Evolutionary conservation across 805 yeast species (phyloP), one percentile per base, ranked within the genome.

Genomic region (Spathaspora girioi): DNA sequence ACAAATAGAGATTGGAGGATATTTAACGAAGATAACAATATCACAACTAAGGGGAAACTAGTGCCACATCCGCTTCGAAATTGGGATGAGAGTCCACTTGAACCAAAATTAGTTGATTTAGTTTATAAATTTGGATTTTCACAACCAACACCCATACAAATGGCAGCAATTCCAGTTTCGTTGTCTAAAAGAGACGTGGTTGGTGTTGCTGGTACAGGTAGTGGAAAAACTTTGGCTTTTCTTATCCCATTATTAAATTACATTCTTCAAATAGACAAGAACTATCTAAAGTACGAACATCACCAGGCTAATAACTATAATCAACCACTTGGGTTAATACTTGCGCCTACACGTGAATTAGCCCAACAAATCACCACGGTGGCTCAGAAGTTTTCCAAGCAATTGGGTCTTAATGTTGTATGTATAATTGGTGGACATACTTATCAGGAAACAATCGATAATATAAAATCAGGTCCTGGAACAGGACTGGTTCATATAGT

Each of bases 191-290:
- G 81, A 20, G 97, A 93, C 64, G 73, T 89, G 1, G 76, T 92
- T 18, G 98, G 97, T 12, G 80, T 92, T n/a, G 97, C 98, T 0
- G 91, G 91, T 58, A 93, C 99, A 0, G 99, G 99, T 11, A 88
- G 96, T 1, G 99, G 99, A 59, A 93, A 94, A 64, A 93, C 99
- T 0, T 72, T 92, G 11, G 86, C 96, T 1, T 93, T 85, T 66
- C 64, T 88, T 10, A 66, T 93, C 1, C 98, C 99, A 0, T 67
- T 89, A 47, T 62, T 88, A 9, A 64, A 82, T 1, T 83, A 81
- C 56, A 70, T 86, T 14, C 55, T 69, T 6, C 54, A 59, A 6
- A 65, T 71, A 11, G 76, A 73, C 43, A 42, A 53, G 14, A 67
- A 68, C 50, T 73, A 69, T 51, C 49, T 71, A 50, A 54, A 62